Conservation (phyloP, 2,329 filamentous ascomycete species). For the Pseudopithomyces chartarum region DNA sequence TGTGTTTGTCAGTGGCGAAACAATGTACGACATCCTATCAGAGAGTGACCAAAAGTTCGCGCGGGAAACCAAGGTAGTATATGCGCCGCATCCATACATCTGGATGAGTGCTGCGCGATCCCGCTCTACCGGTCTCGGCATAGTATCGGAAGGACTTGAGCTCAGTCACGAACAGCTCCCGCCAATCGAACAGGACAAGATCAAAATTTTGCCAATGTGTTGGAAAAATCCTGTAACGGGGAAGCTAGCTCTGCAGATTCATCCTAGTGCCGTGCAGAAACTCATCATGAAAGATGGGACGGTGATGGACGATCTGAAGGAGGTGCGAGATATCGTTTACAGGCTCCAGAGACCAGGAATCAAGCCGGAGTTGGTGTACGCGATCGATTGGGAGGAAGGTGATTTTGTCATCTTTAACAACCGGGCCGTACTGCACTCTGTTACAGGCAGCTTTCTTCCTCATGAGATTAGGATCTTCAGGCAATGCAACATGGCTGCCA, state of each 20-base stretch:
- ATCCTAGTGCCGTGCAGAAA: slow-evolving; percentile 72
- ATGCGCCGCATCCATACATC: slow-evolving; percentile 79
- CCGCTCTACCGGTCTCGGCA: slow-evolving; percentile 70
- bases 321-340: slow-evolving; percentile 73
- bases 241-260: slow-evolving; percentile 71
- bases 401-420: slow-evolving; percentile 82
- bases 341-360: slow-evolving; percentile 74
- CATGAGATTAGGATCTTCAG: slow-evolving; percentile 77
- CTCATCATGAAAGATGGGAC: slow-evolving; percentile 70
- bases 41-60: slow-evolving; percentile 70
- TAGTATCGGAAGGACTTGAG: slow-evolving; percentile 70
- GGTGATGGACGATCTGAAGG: slow-evolving; percentile 69
- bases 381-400: slow-evolving; percentile 78
- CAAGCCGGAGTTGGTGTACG: slow-evolving; percentile 69
- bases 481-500: slow-evolving; percentile 79
- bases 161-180: slow-evolving; percentile 65
- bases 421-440: slow-evolving; percentile 73
- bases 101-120: slow-evolving; percentile 77
- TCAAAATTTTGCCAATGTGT: slow-evolving; percentile 75
- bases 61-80: slow-evolving; percentile 67
- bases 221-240: slow-evolving; percentile 78
- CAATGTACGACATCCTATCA: slow-evolving; percentile 71
- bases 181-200: slow-evolving; percentile 66
- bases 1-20: slow-evolving; percentile 73
- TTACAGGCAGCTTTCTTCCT: slow-evolving; percentile 74